phyloP scores from a whole-genome alignment of 1,284 basidiomycete genomes.

The Boletus holoroseus region DNA sequence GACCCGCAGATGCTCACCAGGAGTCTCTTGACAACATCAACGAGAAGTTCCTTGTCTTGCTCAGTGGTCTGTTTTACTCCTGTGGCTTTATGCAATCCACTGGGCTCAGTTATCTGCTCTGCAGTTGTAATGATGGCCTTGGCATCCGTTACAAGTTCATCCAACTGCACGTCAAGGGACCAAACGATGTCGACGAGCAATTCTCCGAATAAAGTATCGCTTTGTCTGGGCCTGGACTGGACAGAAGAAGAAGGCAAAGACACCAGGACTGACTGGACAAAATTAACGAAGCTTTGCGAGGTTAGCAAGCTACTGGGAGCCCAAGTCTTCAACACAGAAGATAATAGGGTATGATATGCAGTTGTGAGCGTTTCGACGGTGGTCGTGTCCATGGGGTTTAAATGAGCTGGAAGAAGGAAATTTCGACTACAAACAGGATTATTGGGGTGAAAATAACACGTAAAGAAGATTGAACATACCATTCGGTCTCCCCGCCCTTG shows the following conservation, averaged over 20 bases:
- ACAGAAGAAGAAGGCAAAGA: conserved; percentile 59
- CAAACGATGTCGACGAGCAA: conserved; percentile 72
- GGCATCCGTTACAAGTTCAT: conserved; percentile 59
- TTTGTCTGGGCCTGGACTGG: conserved; percentile 35
- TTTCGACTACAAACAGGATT: conserved; percentile 43
- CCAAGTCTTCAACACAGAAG: conserved; percentile 55
- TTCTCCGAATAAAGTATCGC: conserved; percentile 52
- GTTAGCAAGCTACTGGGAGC: conserved; percentile 43
- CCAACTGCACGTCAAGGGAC: conserved; percentile 69
- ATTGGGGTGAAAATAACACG: conserved; percentile 14
- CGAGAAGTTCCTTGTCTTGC: conserved; percentile 57
- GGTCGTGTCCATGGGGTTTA: conserved; percentile 47
- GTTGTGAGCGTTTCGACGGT: conserved; percentile 54
- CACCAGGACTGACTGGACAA: conserved; percentile 56
- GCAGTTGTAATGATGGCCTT: conserved; percentile 29
- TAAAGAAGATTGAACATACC: conserved; percentile 38
- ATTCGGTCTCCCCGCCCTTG: conserved; percentile 54
- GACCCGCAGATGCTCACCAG: conserved; percentile 46
- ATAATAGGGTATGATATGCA: conserved; percentile 60
- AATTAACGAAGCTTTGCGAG: conserved; percentile 48
- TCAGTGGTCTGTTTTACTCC: conserved; percentile 50
- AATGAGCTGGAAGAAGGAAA: conserved; percentile 52
- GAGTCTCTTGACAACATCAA: conserved; percentile 53
- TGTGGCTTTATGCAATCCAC: conserved; percentile 30
- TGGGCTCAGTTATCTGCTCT: conserved; percentile 16